Evolutionary conservation across 75 land plant species (phyloP).

Genomic region (Picea glauca): DNA sequence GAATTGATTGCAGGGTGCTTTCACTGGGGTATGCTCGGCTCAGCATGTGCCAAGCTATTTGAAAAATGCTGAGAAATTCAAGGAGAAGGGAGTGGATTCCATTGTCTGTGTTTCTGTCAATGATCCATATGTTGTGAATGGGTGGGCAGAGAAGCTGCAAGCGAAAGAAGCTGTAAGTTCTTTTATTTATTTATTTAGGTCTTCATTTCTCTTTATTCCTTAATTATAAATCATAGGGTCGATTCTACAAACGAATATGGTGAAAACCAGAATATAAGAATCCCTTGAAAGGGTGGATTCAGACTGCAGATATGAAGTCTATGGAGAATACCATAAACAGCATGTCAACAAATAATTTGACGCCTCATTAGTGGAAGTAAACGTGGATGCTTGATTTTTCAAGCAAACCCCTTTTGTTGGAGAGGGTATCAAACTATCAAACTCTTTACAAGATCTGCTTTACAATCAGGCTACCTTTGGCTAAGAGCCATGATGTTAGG

Average conservation of each 20-base stretch:
- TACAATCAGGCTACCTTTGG: no score
- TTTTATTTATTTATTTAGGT: background rate
- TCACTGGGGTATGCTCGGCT: constrained; percentile 85
- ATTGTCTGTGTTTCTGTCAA: constrained; percentile 96
- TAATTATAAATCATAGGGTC: background rate
- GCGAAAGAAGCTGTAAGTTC: constrained; percentile 80
- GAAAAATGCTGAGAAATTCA: constrained; percentile 81
- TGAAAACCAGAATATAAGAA: background rate
- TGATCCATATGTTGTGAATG: constrained; percentile 91
- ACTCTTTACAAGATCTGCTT: no score
- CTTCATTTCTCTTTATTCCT: background rate
- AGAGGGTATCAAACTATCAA: no score
- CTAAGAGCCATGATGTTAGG: no score
- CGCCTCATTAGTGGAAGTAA: no score
- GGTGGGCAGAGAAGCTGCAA: constrained; percentile 92
- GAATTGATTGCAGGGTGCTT: constrained; percentile 72
- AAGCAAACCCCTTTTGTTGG: no score
- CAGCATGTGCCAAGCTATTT: constrained; percentile 91
- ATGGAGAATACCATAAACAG: no score
- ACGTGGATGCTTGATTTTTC: no score
- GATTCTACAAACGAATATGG: background rate
- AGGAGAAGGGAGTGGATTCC: constrained; percentile 85
- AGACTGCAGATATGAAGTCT: background rate
- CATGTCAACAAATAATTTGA: no score
- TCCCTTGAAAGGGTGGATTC: background rate